These are phyloP conservation scores for Malus orientalis DNA, from an alignment of 306 rosid genomes.

Conservation along the genomic window DNA sequence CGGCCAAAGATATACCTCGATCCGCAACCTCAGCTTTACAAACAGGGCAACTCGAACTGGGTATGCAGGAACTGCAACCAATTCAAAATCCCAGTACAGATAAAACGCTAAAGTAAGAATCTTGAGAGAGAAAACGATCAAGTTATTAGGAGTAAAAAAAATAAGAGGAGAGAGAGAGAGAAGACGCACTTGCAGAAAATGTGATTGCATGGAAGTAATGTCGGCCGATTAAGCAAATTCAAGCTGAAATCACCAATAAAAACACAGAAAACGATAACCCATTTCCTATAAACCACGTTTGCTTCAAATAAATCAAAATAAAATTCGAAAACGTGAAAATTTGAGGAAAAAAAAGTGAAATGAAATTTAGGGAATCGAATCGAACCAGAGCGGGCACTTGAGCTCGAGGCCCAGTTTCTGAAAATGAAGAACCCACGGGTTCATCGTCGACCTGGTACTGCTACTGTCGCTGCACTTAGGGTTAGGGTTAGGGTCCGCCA, in stretches of 20 bases:
- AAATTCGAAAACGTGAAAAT: not conserved
- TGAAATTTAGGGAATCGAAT: not conserved
- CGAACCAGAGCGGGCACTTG: constrained; percentile 88
- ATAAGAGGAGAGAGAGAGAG: not conserved
- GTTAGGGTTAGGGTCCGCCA: constrained; percentile 23
- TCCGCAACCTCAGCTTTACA: constrained; percentile 41
- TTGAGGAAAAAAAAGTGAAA: not conserved
- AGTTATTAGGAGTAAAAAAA: not conserved
- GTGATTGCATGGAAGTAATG: constrained; percentile 82
- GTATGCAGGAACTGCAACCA: constrained; percentile 46
- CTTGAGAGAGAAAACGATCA: not conserved
- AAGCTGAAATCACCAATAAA: constrained; percentile 42
- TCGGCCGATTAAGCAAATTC: constrained; percentile 44
- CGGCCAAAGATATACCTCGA: constrained; percentile 22
- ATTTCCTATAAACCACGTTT: too few species aligned
- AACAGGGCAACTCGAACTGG: constrained; percentile 46
- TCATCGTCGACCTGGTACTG: constrained; percentile 6
- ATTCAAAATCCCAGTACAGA: not conserved
- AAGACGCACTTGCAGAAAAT: constrained; percentile 70
- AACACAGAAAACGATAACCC: not conserved
- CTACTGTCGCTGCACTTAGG: constrained; percentile 5
- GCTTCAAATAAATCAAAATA: not conserved
- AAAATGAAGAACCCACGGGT: constrained; percentile 64
- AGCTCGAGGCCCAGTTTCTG: constrained; percentile 86
- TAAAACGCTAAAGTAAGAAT: not conserved